Evolutionary conservation across 2,329 filamentous ascomycete genomes (phyloP).

Genomic region (Aspergillus texensis): DNA sequence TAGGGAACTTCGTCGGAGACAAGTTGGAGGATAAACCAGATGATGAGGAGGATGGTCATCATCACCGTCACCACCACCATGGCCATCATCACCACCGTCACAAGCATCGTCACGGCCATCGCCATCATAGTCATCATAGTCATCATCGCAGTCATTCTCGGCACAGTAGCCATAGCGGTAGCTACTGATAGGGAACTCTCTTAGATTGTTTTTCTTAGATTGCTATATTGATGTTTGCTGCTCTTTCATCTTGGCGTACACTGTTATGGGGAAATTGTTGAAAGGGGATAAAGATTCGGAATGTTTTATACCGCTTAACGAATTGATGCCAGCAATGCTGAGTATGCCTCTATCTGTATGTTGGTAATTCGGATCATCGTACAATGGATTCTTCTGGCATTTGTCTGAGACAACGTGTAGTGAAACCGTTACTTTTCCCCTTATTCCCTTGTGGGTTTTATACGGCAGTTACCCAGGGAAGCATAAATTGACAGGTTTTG

Average conservation of each 20-base stretch:
- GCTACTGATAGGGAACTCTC: neutral
- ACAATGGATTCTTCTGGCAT: neutral
- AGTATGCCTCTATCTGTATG: neutral
- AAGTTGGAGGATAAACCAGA: conserved; percentile 51
- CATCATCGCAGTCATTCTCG: conserved; percentile 28
- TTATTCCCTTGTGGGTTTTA: neutral
- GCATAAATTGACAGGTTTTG: too few relatives aligned
- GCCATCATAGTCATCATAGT: conserved; percentile 18
- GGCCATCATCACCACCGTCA: conserved; percentile 19
- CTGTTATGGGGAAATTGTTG: neutral
- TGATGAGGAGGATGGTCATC: conserved; percentile 7
- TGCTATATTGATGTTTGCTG: neutral
- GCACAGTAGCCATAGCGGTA: conserved; percentile 22
- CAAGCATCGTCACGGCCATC: conserved; percentile 14
- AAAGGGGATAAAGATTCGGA: neutral
- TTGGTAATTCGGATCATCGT: neutral
- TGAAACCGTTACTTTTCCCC: neutral
- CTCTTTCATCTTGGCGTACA: neutral
- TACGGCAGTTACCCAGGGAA: too few relatives aligned
- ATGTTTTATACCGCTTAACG: neutral
- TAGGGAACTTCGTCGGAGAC: conserved; percentile 59
- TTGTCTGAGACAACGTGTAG: neutral
- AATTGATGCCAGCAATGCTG: neutral
- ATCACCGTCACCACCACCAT: conserved; percentile 22
- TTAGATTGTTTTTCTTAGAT: neutral